Conservation (phyloP, 1,284 basidiomycete genomes). For the Trichosporon sp. region DNA sequence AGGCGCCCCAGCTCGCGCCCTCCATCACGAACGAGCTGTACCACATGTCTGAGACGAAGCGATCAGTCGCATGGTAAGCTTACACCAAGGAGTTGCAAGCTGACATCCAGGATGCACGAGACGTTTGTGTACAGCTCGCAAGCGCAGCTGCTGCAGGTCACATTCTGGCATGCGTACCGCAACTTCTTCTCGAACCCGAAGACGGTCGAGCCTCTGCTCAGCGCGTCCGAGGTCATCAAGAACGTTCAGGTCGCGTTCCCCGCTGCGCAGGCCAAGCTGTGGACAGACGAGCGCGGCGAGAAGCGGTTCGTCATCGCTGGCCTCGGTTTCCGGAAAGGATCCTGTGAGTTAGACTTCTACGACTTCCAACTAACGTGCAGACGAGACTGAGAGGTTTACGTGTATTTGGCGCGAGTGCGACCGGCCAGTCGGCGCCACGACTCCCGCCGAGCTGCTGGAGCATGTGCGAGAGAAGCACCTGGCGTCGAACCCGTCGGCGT, state of each 20-base stretch:
- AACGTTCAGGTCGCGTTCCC: conserved; percentile 54
- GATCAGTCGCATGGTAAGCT: conserved; percentile 51
- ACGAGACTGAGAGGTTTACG: conserved; percentile 44
- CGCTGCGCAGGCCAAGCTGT: conserved; percentile 48
- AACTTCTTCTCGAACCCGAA: conserved; percentile 49
- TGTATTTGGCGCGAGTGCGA: conserved; percentile 48
- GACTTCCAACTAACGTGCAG: conserved; percentile 30
- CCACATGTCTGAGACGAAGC: conserved; percentile 46
- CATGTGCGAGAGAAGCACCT: conserved; percentile 44
- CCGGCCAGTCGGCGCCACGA: conserved; percentile 28
- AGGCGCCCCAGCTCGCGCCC: conserved; percentile 37
- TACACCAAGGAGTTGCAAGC: background rate
- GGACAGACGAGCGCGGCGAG: conserved; percentile 41
- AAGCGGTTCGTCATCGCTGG: conserved; percentile 54
- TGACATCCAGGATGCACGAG: conserved; percentile 53
- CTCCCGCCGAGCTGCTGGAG: conserved; percentile 38
- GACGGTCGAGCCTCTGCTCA: conserved; percentile 47
- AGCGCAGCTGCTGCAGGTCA: conserved; percentile 52
- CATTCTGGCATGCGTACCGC: conserved; percentile 55
- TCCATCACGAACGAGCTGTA: conserved; percentile 42
- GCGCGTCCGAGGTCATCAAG: conserved; percentile 55
- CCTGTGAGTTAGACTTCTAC: conserved; percentile 34
- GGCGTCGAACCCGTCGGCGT: conserved; percentile 29
- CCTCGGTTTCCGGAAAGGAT: conserved; percentile 48
- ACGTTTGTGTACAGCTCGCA: conserved; percentile 51